These are phyloP conservation scores for Phytophthora citrophthora DNA, from an alignment of 352 stramenopile species.

Conservation along the genomic window DNA sequence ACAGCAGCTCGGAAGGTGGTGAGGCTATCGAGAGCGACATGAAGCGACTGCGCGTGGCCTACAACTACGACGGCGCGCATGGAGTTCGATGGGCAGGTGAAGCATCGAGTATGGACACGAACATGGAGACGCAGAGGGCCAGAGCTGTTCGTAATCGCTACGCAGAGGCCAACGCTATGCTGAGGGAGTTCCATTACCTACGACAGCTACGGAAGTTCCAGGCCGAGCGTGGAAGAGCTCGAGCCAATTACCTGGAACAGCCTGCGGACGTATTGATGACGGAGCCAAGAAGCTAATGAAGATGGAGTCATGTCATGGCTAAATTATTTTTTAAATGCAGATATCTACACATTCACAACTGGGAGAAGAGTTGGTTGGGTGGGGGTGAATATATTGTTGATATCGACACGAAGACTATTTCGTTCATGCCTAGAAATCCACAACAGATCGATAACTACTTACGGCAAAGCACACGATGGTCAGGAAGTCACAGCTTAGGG, in stretches of 20 bases:
- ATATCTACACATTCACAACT: too few relatives aligned
- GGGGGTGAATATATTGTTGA: slow-evolving; percentile 16
- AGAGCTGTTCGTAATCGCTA: slow-evolving; percentile 36
- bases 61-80: slow-evolving; percentile 58
- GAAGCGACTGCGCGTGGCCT: slow-evolving; percentile 75
- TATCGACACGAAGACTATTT: slow-evolving; percentile 7
- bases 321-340: too few relatives aligned
- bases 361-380: not conserved
- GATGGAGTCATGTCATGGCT: not conserved
- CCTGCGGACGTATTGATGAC: slow-evolving; percentile 17
- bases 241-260: slow-evolving; percentile 45
- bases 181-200: slow-evolving; percentile 78
- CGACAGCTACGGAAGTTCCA: slow-evolving; percentile 81
- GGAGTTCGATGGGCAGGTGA: slow-evolving; percentile 33
- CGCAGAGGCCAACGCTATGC: slow-evolving; percentile 58
- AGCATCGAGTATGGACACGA: slow-evolving; percentile 28
- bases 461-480: slow-evolving; percentile 6
- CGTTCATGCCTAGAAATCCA: slow-evolving; percentile 22
- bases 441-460: slow-evolving; percentile 31
- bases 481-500: slow-evolving; percentile 14
- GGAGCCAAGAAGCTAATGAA: slow-evolving; percentile 33
- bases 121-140: slow-evolving; percentile 33
- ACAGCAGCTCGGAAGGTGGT: slow-evolving; percentile 29
- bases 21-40: slow-evolving; percentile 74
- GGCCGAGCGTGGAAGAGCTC: slow-evolving; percentile 53